Percentiles rank a stretch among this genome's conserved stretches.
Conservation (phyloP, 2,329 filamentous ascomycete species). For the Cladosporium sp. region DNA sequence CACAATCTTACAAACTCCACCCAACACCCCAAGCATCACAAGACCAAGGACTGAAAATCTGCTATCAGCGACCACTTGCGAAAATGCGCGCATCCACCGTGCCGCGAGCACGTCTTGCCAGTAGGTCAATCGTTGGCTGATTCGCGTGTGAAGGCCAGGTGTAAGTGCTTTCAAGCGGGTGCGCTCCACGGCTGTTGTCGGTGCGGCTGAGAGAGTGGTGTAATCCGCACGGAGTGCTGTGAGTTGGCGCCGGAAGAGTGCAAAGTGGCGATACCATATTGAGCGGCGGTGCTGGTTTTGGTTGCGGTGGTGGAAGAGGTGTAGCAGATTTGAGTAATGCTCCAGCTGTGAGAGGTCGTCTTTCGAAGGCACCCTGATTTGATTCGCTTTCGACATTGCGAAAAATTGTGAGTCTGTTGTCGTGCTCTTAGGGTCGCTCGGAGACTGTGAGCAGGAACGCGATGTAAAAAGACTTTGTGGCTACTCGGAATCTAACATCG, state of each 20-base stretch:
- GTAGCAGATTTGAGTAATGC: slow-evolving; percentile 54
- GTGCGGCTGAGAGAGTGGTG: slow-evolving; percentile 19
- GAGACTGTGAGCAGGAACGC: no score
- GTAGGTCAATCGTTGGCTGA: slow-evolving; percentile 32
- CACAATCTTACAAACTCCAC: slow-evolving; percentile 36
- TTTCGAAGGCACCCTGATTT: neutral
- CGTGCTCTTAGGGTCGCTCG: no score
- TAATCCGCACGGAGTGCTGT: slow-evolving; percentile 47
- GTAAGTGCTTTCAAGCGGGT: slow-evolving; percentile 19
- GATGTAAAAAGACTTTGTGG: no score
- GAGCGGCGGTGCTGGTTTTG: slow-evolving; percentile 82
- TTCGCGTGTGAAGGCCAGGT: slow-evolving; percentile 5
- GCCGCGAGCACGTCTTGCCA: slow-evolving; percentile 37
- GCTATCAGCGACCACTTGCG: slow-evolving; percentile 42
- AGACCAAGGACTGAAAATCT: slow-evolving; percentile 44
- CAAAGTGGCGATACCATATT: slow-evolving; percentile 76
- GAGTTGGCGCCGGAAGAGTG: slow-evolving; percentile 65
- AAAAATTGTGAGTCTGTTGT: no score
- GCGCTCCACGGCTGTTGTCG: slow-evolving; percentile 26
- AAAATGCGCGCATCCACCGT: slow-evolving; percentile 36
- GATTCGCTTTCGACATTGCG: neutral
- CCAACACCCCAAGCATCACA: slow-evolving; percentile 40
- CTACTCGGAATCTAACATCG: no score
- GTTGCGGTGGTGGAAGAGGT: slow-evolving; percentile 76
- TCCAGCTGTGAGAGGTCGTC: slow-evolving; percentile 3